phyloP scores from a whole-genome alignment of 2,329 filamentous ascomycete genomes.

The Lecanicillium sp. region DNA sequence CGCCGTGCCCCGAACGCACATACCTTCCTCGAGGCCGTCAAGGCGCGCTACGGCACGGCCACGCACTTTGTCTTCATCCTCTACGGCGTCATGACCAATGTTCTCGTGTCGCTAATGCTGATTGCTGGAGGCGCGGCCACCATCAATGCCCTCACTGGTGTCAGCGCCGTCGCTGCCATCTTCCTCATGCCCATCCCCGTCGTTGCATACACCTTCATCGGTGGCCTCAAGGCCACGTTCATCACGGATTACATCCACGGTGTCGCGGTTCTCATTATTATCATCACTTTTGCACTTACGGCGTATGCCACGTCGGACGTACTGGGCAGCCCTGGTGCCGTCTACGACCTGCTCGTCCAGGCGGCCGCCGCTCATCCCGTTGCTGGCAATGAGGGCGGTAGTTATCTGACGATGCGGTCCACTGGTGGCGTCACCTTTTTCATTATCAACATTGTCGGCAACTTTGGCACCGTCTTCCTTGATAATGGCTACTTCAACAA shows the following conservation, averaged over 20 bases:
- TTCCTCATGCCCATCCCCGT: slow-evolving; percentile 69
- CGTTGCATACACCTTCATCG: slow-evolving; percentile 69
- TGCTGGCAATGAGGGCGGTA: slow-evolving; percentile 70
- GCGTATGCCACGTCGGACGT: slow-evolving; percentile 68
- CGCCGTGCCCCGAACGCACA: slow-evolving; percentile 82
- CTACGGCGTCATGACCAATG: slow-evolving; percentile 79
- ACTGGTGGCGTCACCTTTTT: slow-evolving; percentile 79
- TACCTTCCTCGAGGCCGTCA: slow-evolving; percentile 75
- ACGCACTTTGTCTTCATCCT: slow-evolving; percentile 75
- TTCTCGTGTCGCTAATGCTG: slow-evolving; percentile 83
- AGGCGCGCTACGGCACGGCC: slow-evolving; percentile 65
- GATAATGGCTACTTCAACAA: slow-evolving; percentile 93
- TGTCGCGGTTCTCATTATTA: slow-evolving; percentile 76
- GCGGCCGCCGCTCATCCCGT: slow-evolving; percentile 68
- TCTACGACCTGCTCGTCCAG: slow-evolving; percentile 71
- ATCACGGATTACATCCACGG: slow-evolving; percentile 84
- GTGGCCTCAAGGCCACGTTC: slow-evolving; percentile 82
- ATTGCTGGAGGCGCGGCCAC: slow-evolving; percentile 71
- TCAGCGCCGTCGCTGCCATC: slow-evolving; percentile 64
- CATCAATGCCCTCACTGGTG: slow-evolving; percentile 37
- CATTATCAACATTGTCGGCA: slow-evolving; percentile 72
- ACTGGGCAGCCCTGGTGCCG: slow-evolving; percentile 67
- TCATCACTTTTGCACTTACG: slow-evolving; percentile 78
- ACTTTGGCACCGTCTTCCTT: slow-evolving; percentile 78
- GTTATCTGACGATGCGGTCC: slow-evolving; percentile 75